Conservation (phyloP, 73 alveolate genomes). For the Paramecium biaurelia region DNA sequence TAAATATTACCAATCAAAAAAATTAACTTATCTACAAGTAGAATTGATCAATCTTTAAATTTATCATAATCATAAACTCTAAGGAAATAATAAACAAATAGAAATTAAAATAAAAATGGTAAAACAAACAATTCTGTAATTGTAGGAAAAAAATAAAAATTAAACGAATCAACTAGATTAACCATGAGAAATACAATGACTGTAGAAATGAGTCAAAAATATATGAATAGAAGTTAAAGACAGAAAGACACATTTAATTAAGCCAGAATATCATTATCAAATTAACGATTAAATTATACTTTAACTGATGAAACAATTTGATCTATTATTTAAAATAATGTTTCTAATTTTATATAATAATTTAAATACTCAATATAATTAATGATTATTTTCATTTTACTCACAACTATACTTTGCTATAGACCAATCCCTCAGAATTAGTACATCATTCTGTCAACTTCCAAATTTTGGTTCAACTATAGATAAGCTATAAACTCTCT, state of each 20-base stretch:
- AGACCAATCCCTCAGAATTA: slow-evolving; percentile 4
- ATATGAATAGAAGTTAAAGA: background rate
- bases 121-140: background rate
- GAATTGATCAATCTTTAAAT: background rate
- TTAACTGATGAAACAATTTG: background rate
- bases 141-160: background rate
- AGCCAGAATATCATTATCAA: background rate
- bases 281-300: background rate
- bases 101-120: background rate
- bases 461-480: slow-evolving; percentile 61
- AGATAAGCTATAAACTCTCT: slow-evolving; percentile 53
- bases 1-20: background rate
- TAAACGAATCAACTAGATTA: background rate
- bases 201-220: background rate
- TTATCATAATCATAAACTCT: background rate
- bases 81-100: background rate
- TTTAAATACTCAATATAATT: background rate
- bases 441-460: slow-evolving; percentile 23
- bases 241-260: background rate
- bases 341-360: background rate
- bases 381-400: background rate
- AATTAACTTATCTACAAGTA: background rate
- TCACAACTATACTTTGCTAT: background rate
- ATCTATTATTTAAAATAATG: background rate
- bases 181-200: slow-evolving; percentile 1